A percentile compares a stretch with the other conserved stretches of the same genome.
These are phyloP conservation scores for Elsinoe perseae DNA, from an alignment of 2,329 filamentous ascomycete genomes.

Conservation along the genomic window DNA sequence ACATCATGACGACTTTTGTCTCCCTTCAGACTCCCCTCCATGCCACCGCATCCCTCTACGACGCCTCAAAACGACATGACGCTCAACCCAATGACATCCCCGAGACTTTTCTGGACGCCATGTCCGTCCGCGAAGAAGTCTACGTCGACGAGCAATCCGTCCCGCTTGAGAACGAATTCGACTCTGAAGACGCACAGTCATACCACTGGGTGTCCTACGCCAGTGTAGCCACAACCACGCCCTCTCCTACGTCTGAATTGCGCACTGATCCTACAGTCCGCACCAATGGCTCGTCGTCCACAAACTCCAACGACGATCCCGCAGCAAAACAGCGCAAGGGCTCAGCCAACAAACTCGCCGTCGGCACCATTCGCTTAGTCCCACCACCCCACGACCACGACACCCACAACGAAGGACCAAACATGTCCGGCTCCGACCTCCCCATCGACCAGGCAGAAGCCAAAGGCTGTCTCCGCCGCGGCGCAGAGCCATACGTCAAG, in stretches of 20 bases:
- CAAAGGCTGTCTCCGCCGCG: constrained; percentile 48
- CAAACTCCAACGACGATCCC: constrained; percentile 31
- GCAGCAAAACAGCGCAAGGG: constrained; percentile 30
- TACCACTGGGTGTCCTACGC: constrained; percentile 88
- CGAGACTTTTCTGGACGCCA: constrained; percentile 45
- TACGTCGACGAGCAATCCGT: constrained; percentile 52
- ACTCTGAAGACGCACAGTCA: constrained; percentile 68
- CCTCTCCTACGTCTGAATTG: constrained; percentile 27
- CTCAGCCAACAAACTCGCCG: constrained; percentile 45
- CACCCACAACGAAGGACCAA: constrained; percentile 16
- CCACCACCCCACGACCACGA: constrained; percentile 60
- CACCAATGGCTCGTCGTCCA: neutral
- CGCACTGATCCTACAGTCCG: neutral
- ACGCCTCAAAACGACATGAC: constrained; percentile 23
- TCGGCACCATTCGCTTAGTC: constrained; percentile 72
- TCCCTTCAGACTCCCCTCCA: constrained; percentile 32
- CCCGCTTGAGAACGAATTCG: constrained; percentile 62
- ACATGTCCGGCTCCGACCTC: constrained; percentile 24
- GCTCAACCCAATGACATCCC: constrained; percentile 34
- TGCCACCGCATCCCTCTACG: constrained; percentile 30
- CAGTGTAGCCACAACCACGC: constrained; percentile 44
- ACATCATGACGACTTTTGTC: constrained; percentile 32
- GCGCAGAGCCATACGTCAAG: constrained; percentile 70
- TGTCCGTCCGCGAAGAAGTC: constrained; percentile 50
- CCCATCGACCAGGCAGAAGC: constrained; percentile 21